Conservation (phyloP, 805 yeast species). For the Yarrowia alimentaria region DNA sequence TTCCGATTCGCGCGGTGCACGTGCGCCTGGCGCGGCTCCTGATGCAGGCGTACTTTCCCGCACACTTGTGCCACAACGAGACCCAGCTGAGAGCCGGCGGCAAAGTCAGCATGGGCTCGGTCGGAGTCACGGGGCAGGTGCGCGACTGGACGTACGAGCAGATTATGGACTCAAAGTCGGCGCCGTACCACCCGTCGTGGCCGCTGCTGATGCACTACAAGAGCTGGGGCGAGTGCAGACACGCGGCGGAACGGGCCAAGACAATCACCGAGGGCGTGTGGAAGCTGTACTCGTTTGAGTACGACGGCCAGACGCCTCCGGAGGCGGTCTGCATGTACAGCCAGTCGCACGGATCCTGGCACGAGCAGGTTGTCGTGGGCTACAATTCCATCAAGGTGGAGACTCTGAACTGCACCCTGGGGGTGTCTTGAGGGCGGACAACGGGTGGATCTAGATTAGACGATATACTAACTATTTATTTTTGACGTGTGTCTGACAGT, state of each 20-base stretch:
- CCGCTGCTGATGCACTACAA: not conserved
- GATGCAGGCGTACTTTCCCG: too few species aligned
- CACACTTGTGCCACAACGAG: too few species aligned
- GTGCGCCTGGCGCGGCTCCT: not conserved
- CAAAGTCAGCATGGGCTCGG: too few species aligned
- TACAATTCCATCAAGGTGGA: not conserved
- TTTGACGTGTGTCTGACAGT: too few species aligned
- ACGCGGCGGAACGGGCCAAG: not conserved
- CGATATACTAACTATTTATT: too few species aligned
- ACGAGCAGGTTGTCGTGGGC: slow-evolving; percentile 4
- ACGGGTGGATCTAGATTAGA: too few species aligned
- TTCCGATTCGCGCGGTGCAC: not conserved
- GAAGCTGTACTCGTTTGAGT: slow-evolving; percentile 9
- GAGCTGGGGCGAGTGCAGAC: not conserved
- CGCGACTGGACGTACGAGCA: not conserved
- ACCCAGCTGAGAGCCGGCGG: too few species aligned
- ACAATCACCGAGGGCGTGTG: not conserved
- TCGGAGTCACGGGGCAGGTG: too few species aligned
- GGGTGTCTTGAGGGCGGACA: too few species aligned
- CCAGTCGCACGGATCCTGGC: not conserved
- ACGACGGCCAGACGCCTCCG: not conserved
- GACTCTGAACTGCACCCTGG: not conserved
- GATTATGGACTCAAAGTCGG: too few species aligned
- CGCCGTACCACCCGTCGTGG: too few species aligned
- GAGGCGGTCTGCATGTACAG: slow-evolving; percentile 4